Conservation (phyloP, 2,329 filamentous ascomycete genomes). For the Neopestalotiopsis sp. region DNA sequence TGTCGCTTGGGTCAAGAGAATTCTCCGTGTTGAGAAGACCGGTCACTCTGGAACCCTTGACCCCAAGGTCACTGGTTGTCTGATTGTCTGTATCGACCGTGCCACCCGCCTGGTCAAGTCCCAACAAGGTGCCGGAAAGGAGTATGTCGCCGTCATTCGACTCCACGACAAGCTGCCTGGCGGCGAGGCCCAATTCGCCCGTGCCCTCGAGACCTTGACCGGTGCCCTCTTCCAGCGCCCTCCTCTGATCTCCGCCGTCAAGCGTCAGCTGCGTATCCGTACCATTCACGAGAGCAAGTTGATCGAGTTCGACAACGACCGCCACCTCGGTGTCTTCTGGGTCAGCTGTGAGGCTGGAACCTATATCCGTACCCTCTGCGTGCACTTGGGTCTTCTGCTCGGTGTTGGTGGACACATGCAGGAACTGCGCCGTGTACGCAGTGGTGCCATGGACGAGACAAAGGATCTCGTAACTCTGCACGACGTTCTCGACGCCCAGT, state of each 20-base stretch:
- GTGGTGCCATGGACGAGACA: constrained; percentile 92
- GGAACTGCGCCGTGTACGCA: constrained; percentile 91
- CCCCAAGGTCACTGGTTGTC: constrained; percentile 94
- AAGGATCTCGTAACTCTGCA: constrained; percentile 91
- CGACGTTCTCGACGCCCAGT: constrained; percentile 95
- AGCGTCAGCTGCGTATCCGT: constrained; percentile 96
- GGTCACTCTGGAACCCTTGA: constrained; percentile 98
- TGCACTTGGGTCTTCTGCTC: constrained; percentile 79
- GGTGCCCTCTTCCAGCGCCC: constrained; percentile 97
- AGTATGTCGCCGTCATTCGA: constrained; percentile 95
- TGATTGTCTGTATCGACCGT: constrained; percentile 85
- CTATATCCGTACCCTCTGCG: constrained; percentile 97
- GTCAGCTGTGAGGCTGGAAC: constrained; percentile 98
- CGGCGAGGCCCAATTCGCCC: constrained; percentile 89
- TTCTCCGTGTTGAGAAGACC: constrained; percentile 92
- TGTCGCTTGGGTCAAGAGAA: constrained; percentile 98
- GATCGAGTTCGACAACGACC: constrained; percentile 97
- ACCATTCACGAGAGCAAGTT: constrained; percentile 98
- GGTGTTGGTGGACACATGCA: constrained; percentile 98
- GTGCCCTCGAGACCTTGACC: constrained; percentile 93
- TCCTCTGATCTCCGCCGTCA: constrained; percentile 96
- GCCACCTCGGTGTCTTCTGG: constrained; percentile 98
- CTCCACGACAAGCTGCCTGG: constrained; percentile 95
- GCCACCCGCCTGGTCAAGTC: constrained; percentile 98
- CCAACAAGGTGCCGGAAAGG: constrained; percentile 98